A percentile compares a stretch with the other conserved stretches of the same genome.
These are phyloP conservation scores for Fusarium sp. DNA, from an alignment of 2,329 filamentous ascomycete species.

Conservation along the genomic window DNA sequence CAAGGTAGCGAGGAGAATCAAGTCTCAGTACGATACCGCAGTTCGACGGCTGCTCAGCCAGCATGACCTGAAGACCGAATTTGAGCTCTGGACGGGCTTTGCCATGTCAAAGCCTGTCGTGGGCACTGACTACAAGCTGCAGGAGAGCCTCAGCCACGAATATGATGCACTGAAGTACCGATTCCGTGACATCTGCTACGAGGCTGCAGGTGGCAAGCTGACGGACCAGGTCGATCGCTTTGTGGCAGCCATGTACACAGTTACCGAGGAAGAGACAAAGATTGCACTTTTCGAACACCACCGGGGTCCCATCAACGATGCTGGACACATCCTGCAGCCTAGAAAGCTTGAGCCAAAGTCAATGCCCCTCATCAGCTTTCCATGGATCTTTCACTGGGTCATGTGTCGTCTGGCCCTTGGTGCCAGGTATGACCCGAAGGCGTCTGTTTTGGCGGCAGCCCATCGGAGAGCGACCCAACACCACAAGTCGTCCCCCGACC, in stretches of 20 bases:
- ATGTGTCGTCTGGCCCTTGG: conserved; percentile 48
- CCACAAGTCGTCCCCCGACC: neutral
- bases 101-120: conserved; percentile 78
- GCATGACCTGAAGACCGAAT: conserved; percentile 85
- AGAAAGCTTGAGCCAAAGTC: conserved; percentile 49
- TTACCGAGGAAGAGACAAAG: conserved; percentile 78
- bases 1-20: conserved; percentile 71
- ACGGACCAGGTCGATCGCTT: conserved; percentile 74
- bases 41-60: conserved; percentile 86
- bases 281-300: conserved; percentile 63
- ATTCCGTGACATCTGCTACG: conserved; percentile 74
- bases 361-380: conserved; percentile 91
- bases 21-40: conserved; percentile 79
- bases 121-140: conserved; percentile 83
- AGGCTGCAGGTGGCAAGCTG: conserved; percentile 69
- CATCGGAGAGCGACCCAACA: conserved; percentile 5
- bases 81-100: conserved; percentile 92
- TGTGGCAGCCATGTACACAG: conserved; percentile 86
- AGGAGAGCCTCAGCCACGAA: conserved; percentile 82
- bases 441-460: conserved; percentile 24
- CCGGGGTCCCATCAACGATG: conserved; percentile 45
- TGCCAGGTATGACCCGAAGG: conserved; percentile 36
- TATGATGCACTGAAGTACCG: conserved; percentile 73
- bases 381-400: conserved; percentile 85
- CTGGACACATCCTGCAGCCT: conserved; percentile 42